Evolutionary conservation across 176 grass and related monocot genomes (phyloP).

Genomic region (Paspalum notatum): DNA sequence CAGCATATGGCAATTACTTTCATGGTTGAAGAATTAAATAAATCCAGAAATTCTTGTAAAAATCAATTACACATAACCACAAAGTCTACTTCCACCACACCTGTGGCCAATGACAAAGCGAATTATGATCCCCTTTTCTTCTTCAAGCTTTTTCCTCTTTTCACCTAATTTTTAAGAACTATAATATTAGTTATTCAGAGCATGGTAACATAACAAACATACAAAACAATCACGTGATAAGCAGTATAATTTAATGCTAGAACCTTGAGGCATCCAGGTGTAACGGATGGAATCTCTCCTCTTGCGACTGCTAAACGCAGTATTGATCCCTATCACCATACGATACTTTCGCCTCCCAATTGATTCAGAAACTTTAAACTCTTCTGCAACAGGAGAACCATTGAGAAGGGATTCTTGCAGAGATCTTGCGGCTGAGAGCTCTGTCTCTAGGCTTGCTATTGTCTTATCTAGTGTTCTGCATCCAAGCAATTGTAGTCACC

Average conservation of each 20-base stretch:
- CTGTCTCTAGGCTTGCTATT: constrained; percentile 86
- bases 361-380: constrained; percentile 61
- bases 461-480: constrained; percentile 79
- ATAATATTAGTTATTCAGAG: constrained; percentile 10
- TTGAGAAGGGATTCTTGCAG: constrained; percentile 83
- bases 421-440: constrained; percentile 75
- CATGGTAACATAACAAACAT: not conserved
- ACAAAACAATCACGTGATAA: not conserved
- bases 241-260: constrained; percentile 7
- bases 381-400: constrained; percentile 77
- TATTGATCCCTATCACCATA: constrained; percentile 97
- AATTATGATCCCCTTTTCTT: constrained; percentile 88
- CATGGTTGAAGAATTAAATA: not conserved
- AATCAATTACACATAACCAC: not conserved
- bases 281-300: constrained; percentile 94
- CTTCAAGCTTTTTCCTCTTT: constrained; percentile 88
- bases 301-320: constrained; percentile 91
- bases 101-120: constrained; percentile 97
- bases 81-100: constrained; percentile 33
- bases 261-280: constrained; percentile 99
- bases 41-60: not conserved
- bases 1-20: constrained; percentile 6
- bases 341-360: constrained; percentile 66
- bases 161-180: constrained; percentile 62
- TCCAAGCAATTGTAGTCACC: not conserved